phyloP scores from a whole-genome alignment of 805 yeast species.

The Sugiyamaella mastotermitis region DNA sequence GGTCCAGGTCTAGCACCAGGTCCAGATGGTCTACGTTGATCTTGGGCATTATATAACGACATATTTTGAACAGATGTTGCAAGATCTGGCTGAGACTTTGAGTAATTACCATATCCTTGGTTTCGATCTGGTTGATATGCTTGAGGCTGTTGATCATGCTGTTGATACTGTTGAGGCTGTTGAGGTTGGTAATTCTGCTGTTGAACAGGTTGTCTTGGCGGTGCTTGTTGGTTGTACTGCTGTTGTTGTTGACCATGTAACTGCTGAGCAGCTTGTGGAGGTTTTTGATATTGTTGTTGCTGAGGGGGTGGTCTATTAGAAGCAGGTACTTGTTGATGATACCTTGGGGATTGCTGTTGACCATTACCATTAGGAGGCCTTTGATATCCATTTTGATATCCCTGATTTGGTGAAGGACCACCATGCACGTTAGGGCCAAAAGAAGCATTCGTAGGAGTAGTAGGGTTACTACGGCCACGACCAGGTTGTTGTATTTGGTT shows the following conservation, averaged over 20 bases:
- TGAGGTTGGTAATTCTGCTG: conserved; percentile 1
- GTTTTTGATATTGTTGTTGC: neutral
- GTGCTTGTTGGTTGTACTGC: conserved; percentile 4
- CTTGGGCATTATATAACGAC: neutral
- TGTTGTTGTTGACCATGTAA: neutral
- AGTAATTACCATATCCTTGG: neutral
- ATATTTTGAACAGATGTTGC: neutral
- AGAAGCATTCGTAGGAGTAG: neutral
- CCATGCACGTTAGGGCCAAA: neutral
- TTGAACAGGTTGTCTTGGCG: conserved; percentile 8
- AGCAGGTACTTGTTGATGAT: neutral
- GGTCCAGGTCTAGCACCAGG: neutral
- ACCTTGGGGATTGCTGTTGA: neutral
- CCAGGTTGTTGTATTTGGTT: neutral
- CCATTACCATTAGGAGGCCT: neutral
- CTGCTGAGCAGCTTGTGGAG: conserved; percentile 3
- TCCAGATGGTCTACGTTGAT: neutral
- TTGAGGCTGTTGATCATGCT: conserved; percentile 3
- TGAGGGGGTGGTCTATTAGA: neutral
- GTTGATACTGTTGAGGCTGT: conserved; percentile 6
- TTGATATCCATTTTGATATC: neutral
- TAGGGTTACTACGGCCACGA: conserved; percentile 1
- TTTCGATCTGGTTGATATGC: neutral
- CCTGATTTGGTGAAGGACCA: neutral
- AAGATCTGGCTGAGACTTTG: neutral